A percentile compares a stretch with the other conserved stretches of the same genome.
phyloP scores from a whole-genome alignment of 169 alveolate species.

The Plasmodium gaboni region DNA sequence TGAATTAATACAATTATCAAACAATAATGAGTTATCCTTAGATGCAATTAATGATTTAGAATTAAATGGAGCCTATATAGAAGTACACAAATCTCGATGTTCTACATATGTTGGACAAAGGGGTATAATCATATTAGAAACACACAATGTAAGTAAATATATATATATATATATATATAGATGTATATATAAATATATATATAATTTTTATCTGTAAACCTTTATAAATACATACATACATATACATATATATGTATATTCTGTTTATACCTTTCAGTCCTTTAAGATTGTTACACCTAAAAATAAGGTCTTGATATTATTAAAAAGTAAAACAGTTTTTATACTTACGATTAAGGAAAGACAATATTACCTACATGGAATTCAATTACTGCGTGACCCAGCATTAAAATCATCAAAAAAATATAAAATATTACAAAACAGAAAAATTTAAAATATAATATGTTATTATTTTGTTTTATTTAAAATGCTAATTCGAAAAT shows the following conservation, averaged over 20 bases:
- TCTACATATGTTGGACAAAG: constrained; percentile 63
- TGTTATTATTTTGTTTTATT: no score
- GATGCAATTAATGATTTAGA: constrained; percentile 71
- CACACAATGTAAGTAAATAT: constrained; percentile 50
- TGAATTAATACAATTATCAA: constrained; percentile 40
- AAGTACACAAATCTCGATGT: constrained; percentile 73
- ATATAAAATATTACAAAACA: constrained; percentile 51
- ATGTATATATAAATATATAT: neutral
- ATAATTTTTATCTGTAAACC: neutral
- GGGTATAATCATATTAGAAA: constrained; percentile 71
- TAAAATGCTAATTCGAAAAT: no score
- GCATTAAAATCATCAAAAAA: constrained; percentile 69
- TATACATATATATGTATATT: neutral
- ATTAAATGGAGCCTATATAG: constrained; percentile 70
- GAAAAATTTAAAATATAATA: constrained; percentile 23
- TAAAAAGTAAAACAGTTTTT: constrained; percentile 72
- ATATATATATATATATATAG: neutral
- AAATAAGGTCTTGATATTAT: constrained; percentile 35
- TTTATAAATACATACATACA: neutral
- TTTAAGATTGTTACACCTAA: constrained; percentile 73
- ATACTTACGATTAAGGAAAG: constrained; percentile 46
- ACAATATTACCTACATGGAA: constrained; percentile 61
- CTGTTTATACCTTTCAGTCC: constrained; percentile 9
- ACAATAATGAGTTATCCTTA: constrained; percentile 18
- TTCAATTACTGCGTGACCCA: constrained; percentile 70